Evolutionary conservation across 345 rosid species (phyloP), one percentile per base, ranked within the genome.

Genomic region (Geranium rotundifolium): DNA sequence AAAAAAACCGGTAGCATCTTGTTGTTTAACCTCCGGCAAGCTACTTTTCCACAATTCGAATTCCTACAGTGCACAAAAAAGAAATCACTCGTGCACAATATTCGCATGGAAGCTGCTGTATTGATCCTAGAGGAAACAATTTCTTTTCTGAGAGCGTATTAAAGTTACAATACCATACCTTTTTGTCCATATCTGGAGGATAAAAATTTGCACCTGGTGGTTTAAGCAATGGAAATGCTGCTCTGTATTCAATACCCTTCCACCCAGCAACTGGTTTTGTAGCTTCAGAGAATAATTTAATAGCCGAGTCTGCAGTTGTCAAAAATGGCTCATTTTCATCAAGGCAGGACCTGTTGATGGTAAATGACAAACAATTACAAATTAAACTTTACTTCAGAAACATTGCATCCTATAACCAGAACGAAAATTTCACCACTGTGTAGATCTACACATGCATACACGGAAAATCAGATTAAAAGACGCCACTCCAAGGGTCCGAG

Each of bases 191-290:
- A 71, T 92, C 98, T n/a, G 95, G 84, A 64, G 96, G 96, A 65
- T 92, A 89, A 67, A 89, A 92, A 76, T 89, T 92, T 41, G 93
- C 95, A 65, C 95, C 91, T 52, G 93, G 91, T 56, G 98, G 98
- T 72, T 85, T 85, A 57, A 19, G 72, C 71, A 68, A 20, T n/a
- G 98, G 98, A 79, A 89, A 89, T 61, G 95, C 88, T 56, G 79
- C 85, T 76, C 78, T 87, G 72, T 85, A 89, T 72, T 87, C 90
- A 56, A 92, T 76, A 59, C 98, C 98, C 82, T 83, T 87, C 98
- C 98, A 92, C 71, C 93, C 91, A 64, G 73, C 55, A 61, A 87
- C 72, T 52, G 79, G 66, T 73, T 75, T 89, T 1, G 88, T 75
- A 59, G 95, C 91, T 61, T 79, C 70, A 69, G 91, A 84, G 78